Evolutionary conservation across 2,329 filamentous ascomycete species (phyloP).

Genomic region (Botrytis aclada): DNA sequence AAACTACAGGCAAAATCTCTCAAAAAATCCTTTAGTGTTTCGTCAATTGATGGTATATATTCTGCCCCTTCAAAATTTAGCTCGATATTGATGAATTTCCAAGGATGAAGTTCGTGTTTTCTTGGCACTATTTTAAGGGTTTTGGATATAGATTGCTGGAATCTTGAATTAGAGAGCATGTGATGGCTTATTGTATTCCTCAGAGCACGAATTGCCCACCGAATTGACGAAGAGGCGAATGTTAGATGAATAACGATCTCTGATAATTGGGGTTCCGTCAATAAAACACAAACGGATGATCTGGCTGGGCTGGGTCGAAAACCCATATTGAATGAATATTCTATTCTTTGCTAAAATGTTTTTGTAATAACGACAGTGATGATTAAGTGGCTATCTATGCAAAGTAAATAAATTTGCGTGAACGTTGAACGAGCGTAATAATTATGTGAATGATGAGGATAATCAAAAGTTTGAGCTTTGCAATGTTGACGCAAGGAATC

Average conservation of each 20-base stretch:
- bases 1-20: neutral
- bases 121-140: neutral
- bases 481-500: neutral
- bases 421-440: neutral
- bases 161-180: neutral
- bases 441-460: neutral
- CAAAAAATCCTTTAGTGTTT: neutral
- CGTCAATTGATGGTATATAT: neutral
- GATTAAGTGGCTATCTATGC: neutral
- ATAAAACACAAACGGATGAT: neutral
- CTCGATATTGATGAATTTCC: constrained; percentile 10
- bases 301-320: neutral
- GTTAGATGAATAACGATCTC: neutral
- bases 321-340: neutral
- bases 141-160: neutral
- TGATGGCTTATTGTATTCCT: neutral
- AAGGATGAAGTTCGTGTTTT: neutral
- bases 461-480: neutral
- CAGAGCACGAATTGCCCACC: neutral
- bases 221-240: neutral
- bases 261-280: neutral
- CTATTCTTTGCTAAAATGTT: neutral
- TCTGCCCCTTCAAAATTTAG: neutral
- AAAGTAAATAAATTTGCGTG: neutral
- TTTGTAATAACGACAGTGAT: neutral